Base-by-base conservation (phyloP, 331 rosid species). In the Pyracantha coccinea region DNA sequence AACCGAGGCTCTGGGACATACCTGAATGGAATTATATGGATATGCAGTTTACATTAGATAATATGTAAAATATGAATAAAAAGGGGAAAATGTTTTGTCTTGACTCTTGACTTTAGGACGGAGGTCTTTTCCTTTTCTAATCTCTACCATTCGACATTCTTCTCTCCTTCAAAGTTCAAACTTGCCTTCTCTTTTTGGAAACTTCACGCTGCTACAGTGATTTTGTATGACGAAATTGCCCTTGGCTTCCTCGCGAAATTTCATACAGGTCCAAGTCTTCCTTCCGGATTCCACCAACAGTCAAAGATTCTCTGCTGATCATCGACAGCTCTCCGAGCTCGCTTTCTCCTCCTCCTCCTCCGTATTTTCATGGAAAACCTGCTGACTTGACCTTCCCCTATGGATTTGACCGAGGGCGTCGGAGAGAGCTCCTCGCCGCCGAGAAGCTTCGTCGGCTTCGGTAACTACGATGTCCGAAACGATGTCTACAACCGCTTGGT, bases 371-470 rank as follows among this genome's bases (percentile, higher is more conserved):
- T 53, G 79, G 83, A 60, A 38, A 58, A 35, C 50, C 19, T n/a
- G 20, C 61, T 19, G 55, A 17, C n/a, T 11, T 25, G 68, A 60
- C 6, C 27, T n/a, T 20, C 29, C 27, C 23, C 41, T 6, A 87
- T 90, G 97, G 99, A 95, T 90, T 95, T 92, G 54, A 76, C 84
- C 24, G 99, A 95, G 80, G 99, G 99, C 23, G 91, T 95, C 1
- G 97, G 99, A 65, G 99, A 95, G 86, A 95, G 99, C 78, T 90
- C 91, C 50, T 95, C 99, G 75, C 99, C 99, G 35, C 96, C 97
- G 27, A 81, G 92, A 33, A 83, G 84, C 83, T 92, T 90, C 50
- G 83, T 78, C 50, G 84, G 91, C 53, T 93, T 84, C 86, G 78
- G 60, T 29, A 88, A 75, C 88, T 80, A 81, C 80, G 97, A 95